These are phyloP conservation scores for Medicago lupulina DNA, from an alignment of 306 rosid species.

Conservation along the genomic window DNA sequence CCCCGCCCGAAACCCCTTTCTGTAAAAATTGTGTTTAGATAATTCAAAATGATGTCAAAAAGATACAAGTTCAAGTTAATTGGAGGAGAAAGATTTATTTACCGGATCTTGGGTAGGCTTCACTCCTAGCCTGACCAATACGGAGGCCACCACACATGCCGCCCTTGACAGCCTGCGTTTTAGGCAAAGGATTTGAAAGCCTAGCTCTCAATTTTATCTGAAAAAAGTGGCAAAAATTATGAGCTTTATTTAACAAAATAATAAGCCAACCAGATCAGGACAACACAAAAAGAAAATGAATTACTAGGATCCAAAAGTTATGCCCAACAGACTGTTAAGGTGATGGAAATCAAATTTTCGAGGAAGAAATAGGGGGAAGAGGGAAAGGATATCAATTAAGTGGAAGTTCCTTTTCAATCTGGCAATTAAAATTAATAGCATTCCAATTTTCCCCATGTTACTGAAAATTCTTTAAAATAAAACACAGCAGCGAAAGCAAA, in stretches of 20 bases:
- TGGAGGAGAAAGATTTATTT: constrained; percentile 33
- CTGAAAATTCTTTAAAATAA: constrained; percentile 5
- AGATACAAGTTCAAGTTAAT: constrained; percentile 32
- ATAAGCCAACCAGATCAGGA: constrained; percentile 23
- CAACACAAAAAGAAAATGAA: constrained; percentile 15
- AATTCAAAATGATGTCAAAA: constrained; percentile 21
- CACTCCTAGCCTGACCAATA: constrained; percentile 61
- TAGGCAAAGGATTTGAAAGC: constrained; percentile 88
- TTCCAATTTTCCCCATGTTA: constrained; percentile 30
- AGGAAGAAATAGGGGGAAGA: not conserved
- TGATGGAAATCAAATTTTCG: constrained; percentile 15
- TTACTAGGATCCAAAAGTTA: constrained; percentile 15
- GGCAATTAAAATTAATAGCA: not conserved
- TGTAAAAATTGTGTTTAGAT: constrained; percentile 35
- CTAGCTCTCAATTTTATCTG: constrained; percentile 83
- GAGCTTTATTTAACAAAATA: constrained; percentile 20
- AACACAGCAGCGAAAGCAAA: constrained; percentile 5
- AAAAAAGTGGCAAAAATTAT: constrained; percentile 30
- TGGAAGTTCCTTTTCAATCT: constrained; percentile 6
- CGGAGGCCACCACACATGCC: constrained; percentile 86
- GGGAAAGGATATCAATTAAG: constrained; percentile 15
- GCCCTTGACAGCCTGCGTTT: constrained; percentile 82
- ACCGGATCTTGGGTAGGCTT: constrained; percentile 61
- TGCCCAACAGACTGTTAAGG: not conserved
- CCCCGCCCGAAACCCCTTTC: constrained; percentile 68